phyloP scores from a whole-genome alignment of 441 rosid species.

The Eruca vesicaria region DNA sequence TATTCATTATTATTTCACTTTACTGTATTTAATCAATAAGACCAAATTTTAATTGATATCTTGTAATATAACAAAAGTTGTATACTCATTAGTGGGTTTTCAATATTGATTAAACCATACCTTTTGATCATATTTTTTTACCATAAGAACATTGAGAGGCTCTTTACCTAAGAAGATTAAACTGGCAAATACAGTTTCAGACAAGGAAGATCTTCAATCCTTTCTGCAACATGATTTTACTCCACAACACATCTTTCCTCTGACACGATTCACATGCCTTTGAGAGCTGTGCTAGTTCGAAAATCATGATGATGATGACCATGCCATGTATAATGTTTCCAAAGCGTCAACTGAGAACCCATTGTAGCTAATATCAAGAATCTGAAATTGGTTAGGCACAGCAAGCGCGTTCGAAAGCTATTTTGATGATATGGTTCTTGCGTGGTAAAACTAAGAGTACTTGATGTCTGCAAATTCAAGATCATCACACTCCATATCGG shows the following conservation, averaged over 20 bases:
- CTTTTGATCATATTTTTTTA: background rate
- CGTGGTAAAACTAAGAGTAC: no score
- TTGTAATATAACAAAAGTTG: background rate
- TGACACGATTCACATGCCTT: background rate
- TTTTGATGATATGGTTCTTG: constrained; percentile 38
- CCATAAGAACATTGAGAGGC: background rate
- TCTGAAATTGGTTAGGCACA: constrained; percentile 58
- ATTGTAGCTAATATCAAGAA: constrained; percentile 69
- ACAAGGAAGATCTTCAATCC: background rate
- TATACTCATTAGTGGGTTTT: background rate
- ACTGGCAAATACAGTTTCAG: background rate
- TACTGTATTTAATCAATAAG: background rate
- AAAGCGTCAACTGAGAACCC: constrained; percentile 51
- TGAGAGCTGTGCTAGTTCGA: constrained; percentile 6
- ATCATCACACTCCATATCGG: constrained; percentile 38
- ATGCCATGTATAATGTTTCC: constrained; percentile 55
- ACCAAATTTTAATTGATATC: background rate
- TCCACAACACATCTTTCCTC: background rate
- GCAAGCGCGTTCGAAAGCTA: constrained; percentile 61
- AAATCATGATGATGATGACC: constrained; percentile 76
- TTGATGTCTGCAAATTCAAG: constrained; percentile 85
- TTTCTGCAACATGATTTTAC: background rate
- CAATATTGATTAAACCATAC: background rate
- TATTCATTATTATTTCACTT: constrained; percentile 7
- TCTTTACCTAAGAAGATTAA: background rate